Base-by-base conservation (phyloP, 208 protist genomes). In the Leishmania turanica region DNA sequence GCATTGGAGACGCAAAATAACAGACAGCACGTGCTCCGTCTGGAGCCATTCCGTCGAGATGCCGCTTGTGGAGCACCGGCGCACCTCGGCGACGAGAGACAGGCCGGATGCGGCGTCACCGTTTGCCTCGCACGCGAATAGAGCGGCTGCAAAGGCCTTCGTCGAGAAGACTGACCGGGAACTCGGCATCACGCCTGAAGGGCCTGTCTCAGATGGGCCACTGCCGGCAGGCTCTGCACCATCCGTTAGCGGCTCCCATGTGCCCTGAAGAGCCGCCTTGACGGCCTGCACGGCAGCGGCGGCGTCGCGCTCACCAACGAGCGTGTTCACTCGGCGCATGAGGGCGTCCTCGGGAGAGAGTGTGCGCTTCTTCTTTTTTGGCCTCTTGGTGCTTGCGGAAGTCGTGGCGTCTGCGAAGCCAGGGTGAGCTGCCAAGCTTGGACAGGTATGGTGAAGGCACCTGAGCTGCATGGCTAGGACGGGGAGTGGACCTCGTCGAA, bases 1-100 rank as follows among this genome's bases (percentile, higher is more conserved):
- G 60, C 91, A 95, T 77, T 95, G 93, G 9, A 95, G 87, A 47
- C 91, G 91, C 54, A 96, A 81, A 34, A 90, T 70, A 9, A 92
- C 90, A 1, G 90, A 82, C 49, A 96, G 79, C 2, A 95, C 87
- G 58, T 88, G 91, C 77, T 96, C 91, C 37, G 94, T 86, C 8
- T 62, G 17, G 24, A 82, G 80, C 89, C 89, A 92, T 21, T 79
- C 74, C 9, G 76, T 15, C 21, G 77, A 70, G 9, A 69, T 72
- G 4, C 65, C 60, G 17, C 81, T 53, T 4, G 81, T 45, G 11
- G 75, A 47, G 65, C 69, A 84, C 19, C 13, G 74, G 24, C 86
- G 88, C 37, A 92, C 87, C 72, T 90, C 83, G 0, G 73, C 56
- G 21, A 96, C 84, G 3, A 96, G 88, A 15, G 81, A 66, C 2